These are phyloP conservation scores for Hanseniaspora nectarophila DNA, from an alignment of 805 yeast genomes.

Conservation along the genomic window DNA sequence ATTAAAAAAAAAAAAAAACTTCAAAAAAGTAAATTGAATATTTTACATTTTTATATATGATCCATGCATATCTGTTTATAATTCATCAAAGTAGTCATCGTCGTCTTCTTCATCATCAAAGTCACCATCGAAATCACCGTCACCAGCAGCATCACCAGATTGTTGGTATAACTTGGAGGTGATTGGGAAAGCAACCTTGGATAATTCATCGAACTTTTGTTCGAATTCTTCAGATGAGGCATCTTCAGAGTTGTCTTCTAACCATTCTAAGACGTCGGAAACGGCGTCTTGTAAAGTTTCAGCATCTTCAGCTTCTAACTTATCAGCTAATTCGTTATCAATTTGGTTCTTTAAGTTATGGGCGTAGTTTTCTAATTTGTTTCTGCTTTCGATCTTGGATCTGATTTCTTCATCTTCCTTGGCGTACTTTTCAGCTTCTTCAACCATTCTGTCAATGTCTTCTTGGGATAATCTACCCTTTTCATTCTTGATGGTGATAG, in stretches of 20 bases:
- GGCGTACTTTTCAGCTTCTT: conserved; percentile 89
- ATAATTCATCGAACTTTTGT: conserved; percentile 76
- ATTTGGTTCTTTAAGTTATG: conserved; percentile 67
- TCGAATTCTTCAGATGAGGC: conserved; percentile 89
- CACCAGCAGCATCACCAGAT: conserved; percentile 37
- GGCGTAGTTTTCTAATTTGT: conserved; percentile 78
- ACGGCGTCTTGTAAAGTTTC: conserved; percentile 79
- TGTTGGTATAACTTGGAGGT: conserved; percentile 72
- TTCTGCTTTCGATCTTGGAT: conserved; percentile 78
- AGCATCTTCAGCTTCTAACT: conserved; percentile 81
- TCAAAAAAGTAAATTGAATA: neutral
- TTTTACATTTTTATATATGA: neutral
- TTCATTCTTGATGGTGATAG: conserved; percentile 84
- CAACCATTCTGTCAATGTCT: conserved; percentile 94
- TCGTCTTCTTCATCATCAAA: conserved; percentile 45
- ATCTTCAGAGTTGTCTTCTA: conserved; percentile 73
- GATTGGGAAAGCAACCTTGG: conserved; percentile 79
- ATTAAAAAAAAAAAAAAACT: neutral
- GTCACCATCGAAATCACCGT: conserved; percentile 37
- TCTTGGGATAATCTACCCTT: conserved; percentile 89
- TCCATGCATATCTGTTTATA: conserved; percentile 28
- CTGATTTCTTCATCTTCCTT: conserved; percentile 79
- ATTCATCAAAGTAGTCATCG: conserved; percentile 50
- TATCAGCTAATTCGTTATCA: conserved; percentile 52
- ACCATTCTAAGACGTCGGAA: conserved; percentile 74